Evolutionary conservation across 148 eudicot genomes (phyloP), one percentile per base, ranked within the genome.

Genomic region (Persicaria tinctoria): DNA sequence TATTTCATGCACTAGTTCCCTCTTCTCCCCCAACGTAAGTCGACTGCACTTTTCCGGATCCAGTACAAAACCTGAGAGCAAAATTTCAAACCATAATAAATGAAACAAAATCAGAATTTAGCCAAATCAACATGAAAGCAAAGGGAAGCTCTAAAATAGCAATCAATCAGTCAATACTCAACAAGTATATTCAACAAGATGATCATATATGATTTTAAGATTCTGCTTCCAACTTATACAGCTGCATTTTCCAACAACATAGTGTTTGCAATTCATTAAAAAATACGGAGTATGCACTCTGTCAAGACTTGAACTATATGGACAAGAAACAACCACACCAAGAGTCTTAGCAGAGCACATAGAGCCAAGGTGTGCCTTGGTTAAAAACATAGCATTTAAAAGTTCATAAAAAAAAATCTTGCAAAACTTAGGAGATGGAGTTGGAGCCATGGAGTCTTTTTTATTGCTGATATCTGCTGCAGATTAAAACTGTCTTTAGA

Each of bases 1-100:
- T 75, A 83, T 79, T 80, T 80, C 80, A 76, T 82, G 87, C 76
- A 87, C 90, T 46, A 84, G 77, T 68, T 79, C 75, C 71, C 87
- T 87, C 80, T 83, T 87, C 48, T 84, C 90, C 72, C 68, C 87
- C 77, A 87, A 69, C 48, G 82, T 85, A 62, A 84, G 80, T 72
- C 72, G 80, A 55, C 77, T 73, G 72, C 84, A 83, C 72, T 86
- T 86, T 75, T 53, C 81, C 55, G 89, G 84, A 54, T 84, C 83
- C 53, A 82, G 79, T 70, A 80, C 82, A 60, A 80, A 80, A 68
- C 87, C 89, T 86, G 84, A 64, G 66, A 68, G 56, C 73, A 51
- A 70, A 11, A 8, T 46, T 64, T 45, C 68, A 27, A 62, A 12
- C 10, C 7, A 27, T 9, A 23, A 62, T 62, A 13, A 57, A 0